Conservation (phyloP, 2,329 filamentous ascomycete genomes). For the Penicillium sp. region DNA sequence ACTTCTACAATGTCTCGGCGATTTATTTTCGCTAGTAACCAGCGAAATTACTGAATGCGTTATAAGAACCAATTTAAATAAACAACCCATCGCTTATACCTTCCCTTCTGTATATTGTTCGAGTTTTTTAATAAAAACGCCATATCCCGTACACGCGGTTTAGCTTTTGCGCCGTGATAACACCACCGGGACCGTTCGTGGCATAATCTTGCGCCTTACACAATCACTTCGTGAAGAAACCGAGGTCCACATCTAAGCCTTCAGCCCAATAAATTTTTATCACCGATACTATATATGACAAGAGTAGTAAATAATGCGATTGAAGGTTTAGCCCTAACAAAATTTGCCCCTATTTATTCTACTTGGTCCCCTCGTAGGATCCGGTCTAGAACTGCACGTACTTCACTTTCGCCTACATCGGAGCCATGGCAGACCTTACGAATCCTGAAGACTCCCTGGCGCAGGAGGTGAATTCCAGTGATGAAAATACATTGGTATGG, state of each 20-base stretch:
- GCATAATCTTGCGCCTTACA: neutral
- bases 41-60: neutral
- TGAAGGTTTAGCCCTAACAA: neutral
- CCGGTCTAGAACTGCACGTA: neutral
- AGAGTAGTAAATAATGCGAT: neutral
- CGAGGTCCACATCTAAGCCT: neutral
- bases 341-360: neutral
- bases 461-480: neutral
- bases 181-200: neutral
- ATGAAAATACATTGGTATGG: neutral
- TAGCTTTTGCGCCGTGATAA: neutral
- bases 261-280: neutral
- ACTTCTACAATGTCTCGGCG: neutral
- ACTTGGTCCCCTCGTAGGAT: neutral
- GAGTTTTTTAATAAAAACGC: neutral
- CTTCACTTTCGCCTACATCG: neutral
- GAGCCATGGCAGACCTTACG: neutral
- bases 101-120: neutral
- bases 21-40: neutral
- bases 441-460: neutral
- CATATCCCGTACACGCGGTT: neutral
- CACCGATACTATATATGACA: neutral
- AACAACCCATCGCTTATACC: neutral
- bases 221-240: neutral
- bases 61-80: neutral